Percentiles rank a stretch among this genome's conserved stretches.
Conservation (phyloP, 2,329 filamentous ascomycete species). For the Sclerotinia subarctica region DNA sequence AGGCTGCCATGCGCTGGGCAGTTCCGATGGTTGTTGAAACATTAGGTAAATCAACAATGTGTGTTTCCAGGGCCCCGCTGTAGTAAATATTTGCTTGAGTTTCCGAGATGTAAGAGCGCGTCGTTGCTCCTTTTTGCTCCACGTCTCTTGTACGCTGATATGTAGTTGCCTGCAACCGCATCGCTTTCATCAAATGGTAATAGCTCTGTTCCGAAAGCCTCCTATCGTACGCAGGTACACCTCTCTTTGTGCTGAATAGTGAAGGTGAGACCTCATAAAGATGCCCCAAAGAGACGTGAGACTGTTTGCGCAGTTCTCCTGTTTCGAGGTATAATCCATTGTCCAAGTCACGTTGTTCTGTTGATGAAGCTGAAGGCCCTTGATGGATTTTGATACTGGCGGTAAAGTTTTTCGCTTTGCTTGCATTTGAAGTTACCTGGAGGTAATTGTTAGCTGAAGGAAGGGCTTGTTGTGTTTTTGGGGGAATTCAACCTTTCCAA, state of each 20-base stretch:
- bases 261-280: not conserved
- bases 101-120: no score
- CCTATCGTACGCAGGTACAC: not conserved
- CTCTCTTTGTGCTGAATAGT: not conserved
- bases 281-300: not conserved
- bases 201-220: not conserved
- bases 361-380: not conserved
- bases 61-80: not conserved
- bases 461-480: not conserved
- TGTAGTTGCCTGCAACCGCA: not conserved
- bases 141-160: not conserved
- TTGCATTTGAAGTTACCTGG: not conserved
- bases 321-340: not conserved
- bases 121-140: no score
- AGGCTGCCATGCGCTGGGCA: no score
- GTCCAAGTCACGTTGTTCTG: not conserved
- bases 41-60: not conserved
- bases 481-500: not conserved
- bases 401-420: not conserved
- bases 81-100: no score
- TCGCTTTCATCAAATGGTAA: not conserved
- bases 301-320: not conserved
- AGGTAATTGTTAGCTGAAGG: not conserved
- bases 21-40: not conserved
- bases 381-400: not conserved